Percentiles rank a stretch among this genome's conserved stretches.
Conservation (phyloP, 768 basidiomycete species). For the Hericium coralloides region DNA sequence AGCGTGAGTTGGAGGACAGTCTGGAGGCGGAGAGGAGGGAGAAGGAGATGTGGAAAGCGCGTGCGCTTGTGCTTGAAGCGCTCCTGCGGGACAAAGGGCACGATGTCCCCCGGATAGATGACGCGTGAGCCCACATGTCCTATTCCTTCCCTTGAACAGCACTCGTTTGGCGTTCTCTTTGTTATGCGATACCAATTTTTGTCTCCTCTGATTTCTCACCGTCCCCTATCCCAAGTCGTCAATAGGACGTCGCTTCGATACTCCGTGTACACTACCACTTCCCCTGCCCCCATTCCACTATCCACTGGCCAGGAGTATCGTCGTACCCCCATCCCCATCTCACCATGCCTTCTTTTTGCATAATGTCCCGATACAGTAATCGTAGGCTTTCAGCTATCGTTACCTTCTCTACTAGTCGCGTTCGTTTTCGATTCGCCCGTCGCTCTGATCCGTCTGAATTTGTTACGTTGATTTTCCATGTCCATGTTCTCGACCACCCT, state of each 20-base stretch:
- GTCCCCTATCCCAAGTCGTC: conserved; percentile 2
- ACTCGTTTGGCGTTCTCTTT: background rate
- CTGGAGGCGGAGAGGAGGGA: conserved; percentile 46
- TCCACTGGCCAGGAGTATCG: conserved; percentile 46
- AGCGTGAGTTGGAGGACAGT: conserved; percentile 52
- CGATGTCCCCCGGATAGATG: conserved; percentile 41
- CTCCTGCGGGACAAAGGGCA: conserved; percentile 50
- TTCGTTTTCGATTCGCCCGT: background rate
- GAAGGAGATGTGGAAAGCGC: conserved; percentile 53
- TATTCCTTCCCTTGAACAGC: background rate
- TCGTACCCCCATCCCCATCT: conserved; percentile 32
- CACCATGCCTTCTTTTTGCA: background rate
- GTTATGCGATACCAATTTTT: background rate
- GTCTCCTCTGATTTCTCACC: background rate
- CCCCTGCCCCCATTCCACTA: conserved; percentile 26
- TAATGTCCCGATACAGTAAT: too few relatives aligned
- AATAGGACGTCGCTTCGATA: conserved; percentile 32
- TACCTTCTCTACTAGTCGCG: background rate
- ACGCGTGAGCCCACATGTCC: conserved; percentile 16
- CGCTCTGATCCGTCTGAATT: too few relatives aligned
- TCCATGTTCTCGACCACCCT: background rate
- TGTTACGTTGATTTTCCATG: too few relatives aligned
- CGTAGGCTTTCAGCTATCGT: background rate
- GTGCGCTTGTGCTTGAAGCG: conserved; percentile 38
- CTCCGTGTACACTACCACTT: conserved; percentile 26